Conservation (phyloP, 805 yeast genomes). For the Candida succiphila region DNA sequence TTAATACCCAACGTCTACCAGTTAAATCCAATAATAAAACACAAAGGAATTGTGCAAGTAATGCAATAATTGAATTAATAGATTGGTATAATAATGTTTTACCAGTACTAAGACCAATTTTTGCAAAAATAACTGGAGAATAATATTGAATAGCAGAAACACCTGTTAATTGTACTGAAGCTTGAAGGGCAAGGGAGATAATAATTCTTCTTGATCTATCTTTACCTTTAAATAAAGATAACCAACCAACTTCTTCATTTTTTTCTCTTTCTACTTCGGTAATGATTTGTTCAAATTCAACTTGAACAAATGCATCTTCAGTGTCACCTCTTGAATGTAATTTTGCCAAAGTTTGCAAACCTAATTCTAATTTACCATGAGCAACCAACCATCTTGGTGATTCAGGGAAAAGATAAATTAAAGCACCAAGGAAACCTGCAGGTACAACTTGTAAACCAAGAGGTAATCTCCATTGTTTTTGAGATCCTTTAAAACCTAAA, state of each 20-base stretch:
- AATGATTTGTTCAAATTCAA: slow-evolving; percentile 50
- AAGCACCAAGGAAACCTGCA: slow-evolving; percentile 29
- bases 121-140: slow-evolving; percentile 33
- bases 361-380: slow-evolving; percentile 34
- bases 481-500: slow-evolving; percentile 7
- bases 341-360: slow-evolving; percentile 28
- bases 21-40: slow-evolving; percentile 11
- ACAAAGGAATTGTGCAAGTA: slow-evolving; percentile 12
- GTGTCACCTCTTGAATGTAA: slow-evolving; percentile 32
- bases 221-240: slow-evolving; percentile 22
- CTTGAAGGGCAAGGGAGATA: slow-evolving; percentile 14
- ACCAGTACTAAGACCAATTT: slow-evolving; percentile 31
- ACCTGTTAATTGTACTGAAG: slow-evolving; percentile 25
- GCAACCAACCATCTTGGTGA: slow-evolving; percentile 41
- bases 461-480: slow-evolving; percentile 32
- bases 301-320: slow-evolving; percentile 34
- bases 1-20: slow-evolving; percentile 14
- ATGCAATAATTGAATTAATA: slow-evolving; percentile 16
- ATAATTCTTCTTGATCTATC: slow-evolving; percentile 16
- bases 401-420: slow-evolving; percentile 37
- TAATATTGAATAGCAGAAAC: slow-evolving; percentile 38
- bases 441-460: slow-evolving; percentile 39
- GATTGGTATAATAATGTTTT: slow-evolving; percentile 15
- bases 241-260: slow-evolving; percentile 21
- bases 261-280: slow-evolving; percentile 32